Evolutionary conservation across 78 protist species (phyloP).

Genomic region (Diacronema lutheri): DNA sequence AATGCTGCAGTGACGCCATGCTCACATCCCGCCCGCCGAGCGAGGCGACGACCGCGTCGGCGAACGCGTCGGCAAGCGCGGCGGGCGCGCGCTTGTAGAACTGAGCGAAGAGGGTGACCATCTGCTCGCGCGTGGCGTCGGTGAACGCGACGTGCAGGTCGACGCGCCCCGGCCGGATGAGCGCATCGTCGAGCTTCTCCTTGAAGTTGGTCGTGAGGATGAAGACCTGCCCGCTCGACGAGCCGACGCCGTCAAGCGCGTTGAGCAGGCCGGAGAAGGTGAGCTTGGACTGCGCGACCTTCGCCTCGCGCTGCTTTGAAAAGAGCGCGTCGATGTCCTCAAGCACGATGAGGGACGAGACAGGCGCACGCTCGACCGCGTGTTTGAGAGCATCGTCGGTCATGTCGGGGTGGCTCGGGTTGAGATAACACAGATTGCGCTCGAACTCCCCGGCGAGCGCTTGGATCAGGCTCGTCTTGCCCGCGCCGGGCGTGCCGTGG

Average conservation of each 20-base stretch:
- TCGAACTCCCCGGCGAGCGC: conserved; percentile 38
- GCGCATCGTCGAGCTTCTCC: conserved; percentile 42
- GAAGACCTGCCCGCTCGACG: conserved; percentile 14
- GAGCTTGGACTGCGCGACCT: background rate
- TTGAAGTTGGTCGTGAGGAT: conserved; percentile 45
- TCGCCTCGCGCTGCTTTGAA: background rate
- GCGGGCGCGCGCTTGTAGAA: conserved; percentile 22
- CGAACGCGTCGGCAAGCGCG: background rate
- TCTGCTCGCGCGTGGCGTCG: conserved; percentile 13
- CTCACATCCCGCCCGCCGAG: background rate
- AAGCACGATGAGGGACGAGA: conserved; percentile 14
- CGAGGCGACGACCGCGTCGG: no score
- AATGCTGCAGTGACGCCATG: conserved; percentile 21
- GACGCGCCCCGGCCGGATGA: conserved; percentile 43
- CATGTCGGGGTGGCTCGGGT: conserved; percentile 3
- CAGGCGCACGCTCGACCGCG: conserved; percentile 2
- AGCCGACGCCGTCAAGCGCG: conserved; percentile 50
- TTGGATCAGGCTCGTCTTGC: conserved; percentile 30
- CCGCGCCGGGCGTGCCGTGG: conserved; percentile 43
- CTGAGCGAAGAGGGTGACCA: background rate
- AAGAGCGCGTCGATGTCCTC: conserved; percentile 49
- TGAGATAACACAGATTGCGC: conserved; percentile 14
- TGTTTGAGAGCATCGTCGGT: conserved; percentile 26
- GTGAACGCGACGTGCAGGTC: conserved; percentile 15
- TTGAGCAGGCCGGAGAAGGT: conserved; percentile 51